Evolutionary conservation across 345 rosid species (phyloP).

Genomic region (Lumnitzera littorea): DNA sequence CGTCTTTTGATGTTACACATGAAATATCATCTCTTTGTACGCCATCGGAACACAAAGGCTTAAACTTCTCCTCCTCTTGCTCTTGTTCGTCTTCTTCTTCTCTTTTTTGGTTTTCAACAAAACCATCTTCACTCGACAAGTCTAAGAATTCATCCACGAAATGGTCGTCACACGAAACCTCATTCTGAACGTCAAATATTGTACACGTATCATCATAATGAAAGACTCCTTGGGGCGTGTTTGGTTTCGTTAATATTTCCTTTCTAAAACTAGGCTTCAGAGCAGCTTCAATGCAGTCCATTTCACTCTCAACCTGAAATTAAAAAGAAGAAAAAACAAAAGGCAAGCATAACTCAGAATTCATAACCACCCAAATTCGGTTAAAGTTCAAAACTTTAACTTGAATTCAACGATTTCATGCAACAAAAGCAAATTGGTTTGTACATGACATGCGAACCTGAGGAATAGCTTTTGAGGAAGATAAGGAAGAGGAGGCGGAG

Average conservation of each 20-base stretch:
- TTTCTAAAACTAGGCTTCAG: conserved; percentile 53
- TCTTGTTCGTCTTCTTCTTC: conserved; percentile 1
- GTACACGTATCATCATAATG: conserved; percentile 6
- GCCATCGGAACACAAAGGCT: conserved; percentile 3
- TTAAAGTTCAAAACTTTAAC: not conserved
- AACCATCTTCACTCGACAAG: conserved; percentile 60
- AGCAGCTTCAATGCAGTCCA: conserved; percentile 66
- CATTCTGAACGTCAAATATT: conserved; percentile 21
- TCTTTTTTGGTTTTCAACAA: conserved; percentile 24
- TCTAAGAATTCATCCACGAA: conserved; percentile 76
- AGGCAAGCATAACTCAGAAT: not conserved
- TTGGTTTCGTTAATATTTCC: conserved; percentile 43
- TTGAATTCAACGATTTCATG: not conserved
- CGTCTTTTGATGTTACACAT: conserved; percentile 15
- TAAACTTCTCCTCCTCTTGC: conserved; percentile 10
- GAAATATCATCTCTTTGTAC: not conserved
- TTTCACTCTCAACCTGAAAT: conserved; percentile 22
- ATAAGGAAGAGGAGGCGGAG: not conserved
- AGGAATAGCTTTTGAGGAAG: too few species aligned
- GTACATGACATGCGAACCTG: too few species aligned
- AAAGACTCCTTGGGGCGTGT: conserved; percentile 32
- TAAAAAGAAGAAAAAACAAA: not conserved
- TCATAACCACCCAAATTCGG: conserved; percentile 4
- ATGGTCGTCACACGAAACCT: conserved; percentile 46
- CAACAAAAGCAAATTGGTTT: too few species aligned